phyloP scores from a whole-genome alignment of 768 basidiomycete species.

The Calocera cornea region DNA sequence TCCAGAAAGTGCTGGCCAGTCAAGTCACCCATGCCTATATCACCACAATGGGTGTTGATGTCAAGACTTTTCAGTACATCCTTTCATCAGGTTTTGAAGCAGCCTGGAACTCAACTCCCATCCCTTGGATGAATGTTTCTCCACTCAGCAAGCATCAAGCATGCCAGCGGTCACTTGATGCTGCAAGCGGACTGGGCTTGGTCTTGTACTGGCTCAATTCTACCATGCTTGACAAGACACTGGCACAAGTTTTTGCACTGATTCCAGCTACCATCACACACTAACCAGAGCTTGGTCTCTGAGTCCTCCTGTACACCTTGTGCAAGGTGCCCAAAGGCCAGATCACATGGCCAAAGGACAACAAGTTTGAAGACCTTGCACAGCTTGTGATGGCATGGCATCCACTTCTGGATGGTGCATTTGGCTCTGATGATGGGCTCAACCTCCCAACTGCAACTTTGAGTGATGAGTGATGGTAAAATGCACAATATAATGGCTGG shows the following conservation, averaged over 20 bases:
- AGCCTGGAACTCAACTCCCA: slow-evolving; percentile 27
- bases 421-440: slow-evolving; percentile 33
- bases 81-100: too few species aligned
- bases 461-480: slow-evolving; percentile 31
- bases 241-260: slow-evolving; percentile 33
- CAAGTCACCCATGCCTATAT: slow-evolving; percentile 9
- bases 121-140: slow-evolving; percentile 23
- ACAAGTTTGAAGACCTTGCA: not conserved
- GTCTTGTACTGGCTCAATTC: too few species aligned
- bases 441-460: slow-evolving; percentile 28
- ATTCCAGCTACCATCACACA: slow-evolving; percentile 27
- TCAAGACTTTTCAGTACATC: slow-evolving; percentile 26
- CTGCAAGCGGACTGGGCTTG: slow-evolving; percentile 31
- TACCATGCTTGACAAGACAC: slow-evolving; percentile 27
- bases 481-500: slow-evolving; percentile 37
- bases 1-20: too few species aligned
- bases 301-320: slow-evolving; percentile 25
- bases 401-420: slow-evolving; percentile 27
- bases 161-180: slow-evolving; percentile 24
- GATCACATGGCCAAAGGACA: slow-evolving; percentile 20
- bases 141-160: slow-evolving; percentile 19
- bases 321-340: slow-evolving; percentile 20
- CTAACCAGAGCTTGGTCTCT: slow-evolving; percentile 26
- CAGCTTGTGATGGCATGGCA: slow-evolving; percentile 22
- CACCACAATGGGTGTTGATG: slow-evolving; percentile 22